Conservation (phyloP, 1,139 yeast genomes). For the Debaryomycetaceae sp. region DNA sequence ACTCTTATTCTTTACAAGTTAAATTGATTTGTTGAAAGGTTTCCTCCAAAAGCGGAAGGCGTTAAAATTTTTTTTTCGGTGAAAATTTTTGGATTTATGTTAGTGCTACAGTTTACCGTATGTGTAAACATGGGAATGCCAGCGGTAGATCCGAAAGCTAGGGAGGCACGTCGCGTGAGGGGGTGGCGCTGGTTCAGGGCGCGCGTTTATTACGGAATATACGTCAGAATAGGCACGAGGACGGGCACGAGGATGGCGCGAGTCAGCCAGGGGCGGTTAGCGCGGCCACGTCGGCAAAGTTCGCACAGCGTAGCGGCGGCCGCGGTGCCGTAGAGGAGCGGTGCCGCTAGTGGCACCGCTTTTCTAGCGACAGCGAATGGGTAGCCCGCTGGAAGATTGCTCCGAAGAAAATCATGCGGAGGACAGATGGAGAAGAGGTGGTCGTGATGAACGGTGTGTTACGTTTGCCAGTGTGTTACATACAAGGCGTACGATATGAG, state of each 20-base stretch:
- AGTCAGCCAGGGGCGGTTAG: not conserved
- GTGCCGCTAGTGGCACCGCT: too few relatives aligned
- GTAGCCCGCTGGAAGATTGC: not conserved
- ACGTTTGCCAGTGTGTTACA: not conserved
- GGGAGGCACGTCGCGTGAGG: not conserved
- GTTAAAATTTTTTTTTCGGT: not conserved
- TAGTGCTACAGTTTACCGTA: not conserved
- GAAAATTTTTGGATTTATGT: not conserved
- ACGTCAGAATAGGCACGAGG: not conserved
- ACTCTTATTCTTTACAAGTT: not conserved
- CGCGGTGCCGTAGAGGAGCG: too few relatives aligned
- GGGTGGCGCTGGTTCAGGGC: not conserved
- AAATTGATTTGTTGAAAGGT: not conserved
- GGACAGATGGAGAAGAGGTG: not conserved
- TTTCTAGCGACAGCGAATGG: not conserved
- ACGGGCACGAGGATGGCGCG: not conserved
- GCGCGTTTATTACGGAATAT: not conserved
- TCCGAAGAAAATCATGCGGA: not conserved
- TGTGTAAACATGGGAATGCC: not conserved
- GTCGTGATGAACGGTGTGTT: not conserved
- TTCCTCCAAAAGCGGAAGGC: not conserved
- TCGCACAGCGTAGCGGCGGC: not conserved
- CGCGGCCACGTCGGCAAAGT: not conserved
- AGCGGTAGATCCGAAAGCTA: not conserved
- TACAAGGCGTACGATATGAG: not conserved